A percentile compares a stretch with the other conserved stretches of the same genome.
Conservation (phyloP, 2,329 filamentous ascomycete genomes). For the Parastagonospora avenae region DNA sequence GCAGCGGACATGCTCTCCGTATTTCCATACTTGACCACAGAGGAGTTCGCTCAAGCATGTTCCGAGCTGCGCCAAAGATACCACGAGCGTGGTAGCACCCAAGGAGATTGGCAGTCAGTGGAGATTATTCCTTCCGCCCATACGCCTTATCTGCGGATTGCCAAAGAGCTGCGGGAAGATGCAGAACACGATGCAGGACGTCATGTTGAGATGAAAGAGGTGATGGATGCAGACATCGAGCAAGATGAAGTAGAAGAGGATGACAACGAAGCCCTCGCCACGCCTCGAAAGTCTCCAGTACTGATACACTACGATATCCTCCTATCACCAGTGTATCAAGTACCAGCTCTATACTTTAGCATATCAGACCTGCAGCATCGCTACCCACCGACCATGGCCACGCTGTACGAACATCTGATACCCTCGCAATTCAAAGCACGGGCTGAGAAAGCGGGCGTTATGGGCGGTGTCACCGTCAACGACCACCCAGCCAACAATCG, state of each 20-base stretch:
- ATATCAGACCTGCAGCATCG: constrained; percentile 35
- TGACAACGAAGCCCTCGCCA: constrained; percentile 27
- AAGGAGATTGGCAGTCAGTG: constrained; percentile 31
- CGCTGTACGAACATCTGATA: constrained; percentile 46
- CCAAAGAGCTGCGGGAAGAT: constrained; percentile 4
- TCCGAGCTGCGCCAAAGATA: constrained; percentile 19
- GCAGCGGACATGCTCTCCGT: constrained; percentile 9
- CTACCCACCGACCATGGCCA: constrained; percentile 37
- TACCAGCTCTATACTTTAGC: constrained; percentile 52
- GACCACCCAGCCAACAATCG: constrained; percentile 81
- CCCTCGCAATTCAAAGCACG: constrained; percentile 38
- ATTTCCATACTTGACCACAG: constrained; percentile 36
- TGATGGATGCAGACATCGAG: too few species aligned
- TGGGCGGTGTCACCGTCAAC: constrained; percentile 47
- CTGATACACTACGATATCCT: constrained; percentile 49
- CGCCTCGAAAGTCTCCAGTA: neutral
- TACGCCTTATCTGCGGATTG: constrained; percentile 26
- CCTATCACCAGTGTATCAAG: constrained; percentile 51
- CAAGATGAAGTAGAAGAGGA: constrained; percentile 19
- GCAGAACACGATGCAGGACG: neutral
- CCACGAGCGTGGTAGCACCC: constrained; percentile 12
- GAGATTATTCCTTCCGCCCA: constrained; percentile 18
- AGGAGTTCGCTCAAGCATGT: constrained; percentile 39
- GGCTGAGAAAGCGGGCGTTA: constrained; percentile 41
- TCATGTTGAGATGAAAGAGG: too few species aligned